Evolutionary conservation across 2,329 filamentous ascomycete species (phyloP).

Genomic region (Dothideomycetidae sp.): DNA sequence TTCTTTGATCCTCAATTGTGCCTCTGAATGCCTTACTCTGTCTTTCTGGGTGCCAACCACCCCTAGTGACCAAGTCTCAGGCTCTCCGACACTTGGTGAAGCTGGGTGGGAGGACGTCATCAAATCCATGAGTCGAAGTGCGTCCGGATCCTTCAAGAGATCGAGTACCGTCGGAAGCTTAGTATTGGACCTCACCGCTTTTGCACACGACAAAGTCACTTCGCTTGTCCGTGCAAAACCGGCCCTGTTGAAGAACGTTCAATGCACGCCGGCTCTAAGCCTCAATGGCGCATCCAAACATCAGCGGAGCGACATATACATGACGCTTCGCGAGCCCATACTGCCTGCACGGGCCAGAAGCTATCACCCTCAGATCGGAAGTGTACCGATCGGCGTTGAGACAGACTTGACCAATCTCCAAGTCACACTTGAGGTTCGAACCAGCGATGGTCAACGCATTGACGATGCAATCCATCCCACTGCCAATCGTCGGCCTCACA

Average conservation of each 20-base stretch:
- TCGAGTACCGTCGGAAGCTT: conserved; percentile 28
- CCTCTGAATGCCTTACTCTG: conserved; percentile 7
- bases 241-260: conserved; percentile 68
- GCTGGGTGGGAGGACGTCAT: conserved; percentile 63
- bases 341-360: conserved; percentile 53
- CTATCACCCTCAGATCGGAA: conserved; percentile 63
- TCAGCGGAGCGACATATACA: conserved; percentile 82
- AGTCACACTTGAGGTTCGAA: conserved; percentile 76
- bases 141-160: conserved; percentile 50
- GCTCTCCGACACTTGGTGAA: conserved; percentile 22
- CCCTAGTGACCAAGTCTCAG: conserved; percentile 7
- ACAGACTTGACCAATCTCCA: conserved; percentile 63
- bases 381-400: conserved; percentile 54
- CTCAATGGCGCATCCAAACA: conserved; percentile 87
- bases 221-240: conserved; percentile 72
- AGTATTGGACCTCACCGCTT: conserved; percentile 65
- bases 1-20: conserved; percentile 46
- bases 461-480: conserved; percentile 78
- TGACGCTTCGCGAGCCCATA: conserved; percentile 69
- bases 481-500: conserved; percentile 64
- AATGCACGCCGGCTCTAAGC: conserved; percentile 74
- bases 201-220: conserved; percentile 65
- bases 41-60: conserved; percentile 12
- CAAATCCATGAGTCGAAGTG: conserved; percentile 56
- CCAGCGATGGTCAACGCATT: conserved; percentile 62